Evolutionary conservation across 495 filamentous ascomycete species (phyloP).

Genomic region (Bryoglossum gracile): DNA sequence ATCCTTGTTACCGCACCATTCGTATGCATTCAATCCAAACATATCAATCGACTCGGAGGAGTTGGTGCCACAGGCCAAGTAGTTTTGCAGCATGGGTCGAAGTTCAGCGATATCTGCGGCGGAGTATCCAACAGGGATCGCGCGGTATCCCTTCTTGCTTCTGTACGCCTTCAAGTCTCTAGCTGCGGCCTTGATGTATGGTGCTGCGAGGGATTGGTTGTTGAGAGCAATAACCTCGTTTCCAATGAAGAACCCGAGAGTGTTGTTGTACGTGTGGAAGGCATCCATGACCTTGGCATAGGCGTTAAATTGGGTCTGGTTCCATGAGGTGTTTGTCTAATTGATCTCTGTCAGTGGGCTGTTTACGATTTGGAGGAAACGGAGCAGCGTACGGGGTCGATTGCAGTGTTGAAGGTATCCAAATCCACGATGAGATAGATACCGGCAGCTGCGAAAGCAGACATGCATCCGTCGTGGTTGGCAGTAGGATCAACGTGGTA

Average conservation of each 20-base stretch:
- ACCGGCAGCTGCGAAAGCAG: constrained; percentile 56
- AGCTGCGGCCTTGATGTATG: constrained; percentile 73
- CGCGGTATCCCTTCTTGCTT: constrained; percentile 67
- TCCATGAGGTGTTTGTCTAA: constrained; percentile 57
- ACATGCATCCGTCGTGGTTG: constrained; percentile 69
- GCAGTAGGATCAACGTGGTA: constrained; percentile 72
- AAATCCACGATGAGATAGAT: constrained; percentile 81
- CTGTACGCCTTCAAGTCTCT: constrained; percentile 79
- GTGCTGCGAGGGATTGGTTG: constrained; percentile 59
- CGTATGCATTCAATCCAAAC: constrained; percentile 79
- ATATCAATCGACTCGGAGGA: constrained; percentile 69
- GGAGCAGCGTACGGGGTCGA: constrained; percentile 52
- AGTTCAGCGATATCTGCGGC: constrained; percentile 80
- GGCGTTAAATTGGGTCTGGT: constrained; percentile 53
- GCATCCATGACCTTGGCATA: constrained; percentile 70
- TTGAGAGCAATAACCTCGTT: constrained; percentile 70
- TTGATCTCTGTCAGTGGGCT: constrained; percentile 1
- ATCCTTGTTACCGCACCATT: constrained; percentile 69
- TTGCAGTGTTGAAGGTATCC: constrained; percentile 75
- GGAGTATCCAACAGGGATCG: constrained; percentile 81
- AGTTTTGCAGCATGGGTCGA: constrained; percentile 82
- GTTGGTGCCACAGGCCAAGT: constrained; percentile 69
- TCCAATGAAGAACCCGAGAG: constrained; percentile 75
- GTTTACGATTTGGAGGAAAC: not conserved
- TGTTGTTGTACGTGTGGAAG: constrained; percentile 73